Base-by-base conservation (phyloP, 805 yeast genomes). In the Yarrowia sp. region DNA sequence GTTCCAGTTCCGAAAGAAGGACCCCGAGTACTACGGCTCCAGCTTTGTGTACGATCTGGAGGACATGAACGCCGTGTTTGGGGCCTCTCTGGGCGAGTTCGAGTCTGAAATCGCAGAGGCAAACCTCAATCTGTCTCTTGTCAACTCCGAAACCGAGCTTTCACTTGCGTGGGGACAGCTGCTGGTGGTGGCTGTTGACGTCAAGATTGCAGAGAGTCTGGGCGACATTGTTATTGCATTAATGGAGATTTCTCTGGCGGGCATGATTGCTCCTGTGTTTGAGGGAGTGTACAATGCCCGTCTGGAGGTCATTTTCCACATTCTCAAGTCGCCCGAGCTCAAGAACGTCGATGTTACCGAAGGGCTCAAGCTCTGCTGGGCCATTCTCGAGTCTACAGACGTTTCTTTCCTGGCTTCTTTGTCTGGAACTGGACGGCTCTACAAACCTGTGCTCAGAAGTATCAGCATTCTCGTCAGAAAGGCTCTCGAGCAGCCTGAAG, bases 81-180 rank as follows among this genome's bases (percentile, higher is more conserved):
- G 67, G 17, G 80, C 83, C 0, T 76, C 75, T 14, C 86, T 90
- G 90, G 68, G 69, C 1, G 66, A 69, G 0, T 76, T 84, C 42
- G 81, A 87, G 68, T 78, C 80, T 3, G 84, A 83, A 46, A 82
- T 91, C 6, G 76, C 84, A 2, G 80, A 82, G 1, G 86, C 89
- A 0, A 87, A 92, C 69, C 76, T 87, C 52, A 87, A 88, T 72
- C 74, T 86, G 60, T 91, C 91, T 70, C 83, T 82, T 71, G 82
- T 86, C 9, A 82, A 86, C 47, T 83, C 93, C 1, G 96, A 92
- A 73, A 80, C 87, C 15, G 80, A 85, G 4, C 84, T 90, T 20
- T 89, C 91, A 3, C 88, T 88, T 72, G 84, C 96, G 0, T 86
- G 91, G 84, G 92, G 94, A 61, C 66, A 61, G 38, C 92, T 95